phyloP scores from a whole-genome alignment of 805 yeast species.

The Saccharomycopsis fibuligera region DNA sequence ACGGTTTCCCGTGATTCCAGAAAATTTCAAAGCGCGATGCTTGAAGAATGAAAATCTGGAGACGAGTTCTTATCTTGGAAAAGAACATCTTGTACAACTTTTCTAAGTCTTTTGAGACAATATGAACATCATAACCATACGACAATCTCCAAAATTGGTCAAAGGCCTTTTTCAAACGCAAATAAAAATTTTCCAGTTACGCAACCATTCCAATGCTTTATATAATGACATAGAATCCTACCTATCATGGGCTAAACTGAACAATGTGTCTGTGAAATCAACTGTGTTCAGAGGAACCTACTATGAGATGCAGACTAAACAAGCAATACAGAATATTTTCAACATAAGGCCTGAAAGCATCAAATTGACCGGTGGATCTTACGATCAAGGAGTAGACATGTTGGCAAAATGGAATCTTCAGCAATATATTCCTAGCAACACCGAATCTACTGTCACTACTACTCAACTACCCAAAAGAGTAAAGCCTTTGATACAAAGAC shows the following conservation, averaged over 20 bases:
- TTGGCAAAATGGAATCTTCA: conserved; percentile 18
- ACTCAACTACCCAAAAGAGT: neutral
- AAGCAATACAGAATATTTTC: conserved; percentile 4
- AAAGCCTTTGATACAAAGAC: neutral
- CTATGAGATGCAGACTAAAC: conserved; percentile 18
- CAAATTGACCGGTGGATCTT: conserved; percentile 18
- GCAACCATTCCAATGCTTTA: neutral
- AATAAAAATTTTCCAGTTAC: too few relatives aligned
- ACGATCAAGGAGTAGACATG: conserved; percentile 20
- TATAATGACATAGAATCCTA: conserved; percentile 6
- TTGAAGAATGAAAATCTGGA: too few relatives aligned
- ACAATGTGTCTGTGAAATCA: conserved; percentile 6
- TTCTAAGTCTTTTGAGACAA: too few relatives aligned
- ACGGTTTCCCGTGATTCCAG: too few relatives aligned
- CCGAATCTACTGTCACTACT: neutral
- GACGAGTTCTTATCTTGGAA: too few relatives aligned
- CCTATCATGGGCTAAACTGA: conserved; percentile 8
- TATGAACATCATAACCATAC: too few relatives aligned
- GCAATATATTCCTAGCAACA: conserved; percentile 3
- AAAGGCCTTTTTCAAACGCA: too few relatives aligned
- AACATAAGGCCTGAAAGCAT: neutral
- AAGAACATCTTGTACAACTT: too few relatives aligned
- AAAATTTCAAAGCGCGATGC: too few relatives aligned
- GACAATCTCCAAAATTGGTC: too few relatives aligned
- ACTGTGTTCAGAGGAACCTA: conserved; percentile 16